Base-by-base conservation (phyloP, 2,329 filamentous ascomycete genomes). In the Talaromyces amestolkiae region DNA sequence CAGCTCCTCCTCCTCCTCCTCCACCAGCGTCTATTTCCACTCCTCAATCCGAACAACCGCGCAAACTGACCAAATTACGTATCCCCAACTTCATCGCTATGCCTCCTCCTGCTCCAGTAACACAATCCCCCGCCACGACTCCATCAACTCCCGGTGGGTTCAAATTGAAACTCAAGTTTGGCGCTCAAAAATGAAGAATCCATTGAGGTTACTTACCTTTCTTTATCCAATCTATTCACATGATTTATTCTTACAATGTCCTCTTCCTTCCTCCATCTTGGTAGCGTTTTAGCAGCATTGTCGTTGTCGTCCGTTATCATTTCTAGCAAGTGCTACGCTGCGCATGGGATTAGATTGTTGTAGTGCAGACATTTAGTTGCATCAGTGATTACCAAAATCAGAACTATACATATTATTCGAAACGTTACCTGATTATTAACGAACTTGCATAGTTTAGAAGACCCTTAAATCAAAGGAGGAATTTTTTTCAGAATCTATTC, bases 111-210 rank as follows among this genome's bases (percentile, higher is more conserved):
- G 60, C 74, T 35, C 66, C 71, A n/a, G 68, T 73, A n/a, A 71
- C 68, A 35, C 70, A 70, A 15, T 70, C 75, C 31, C 69, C 65
- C 17, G 4, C 70, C 37, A 70, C 74, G 24, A 72, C 77, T 11
- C 70, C 74, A 15, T 74, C 73, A 1, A 75, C 74, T 37, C 73
- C 72, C 49, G 73, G 76, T 19, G 76, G 76, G 39, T 68, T 81
- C 58, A 82, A 81, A 68, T 69, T 81, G 19, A 82, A 81, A 69
- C 68, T 80, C 61, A 80, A 78, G 64, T 71, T 79, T 60, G 75
- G 74, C 61, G 70, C 72, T 53, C 72, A 74, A 67, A 75, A 77
- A 72, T 76, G 70, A 68, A 49, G 8, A 15, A 43, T 43, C 39
- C 6, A 43, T 8, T 43, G 2, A 43, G 39, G 15, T 43, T 43